phyloP scores from a whole-genome alignment of 768 basidiomycete genomes.

The Arthromyces matolae region DNA sequence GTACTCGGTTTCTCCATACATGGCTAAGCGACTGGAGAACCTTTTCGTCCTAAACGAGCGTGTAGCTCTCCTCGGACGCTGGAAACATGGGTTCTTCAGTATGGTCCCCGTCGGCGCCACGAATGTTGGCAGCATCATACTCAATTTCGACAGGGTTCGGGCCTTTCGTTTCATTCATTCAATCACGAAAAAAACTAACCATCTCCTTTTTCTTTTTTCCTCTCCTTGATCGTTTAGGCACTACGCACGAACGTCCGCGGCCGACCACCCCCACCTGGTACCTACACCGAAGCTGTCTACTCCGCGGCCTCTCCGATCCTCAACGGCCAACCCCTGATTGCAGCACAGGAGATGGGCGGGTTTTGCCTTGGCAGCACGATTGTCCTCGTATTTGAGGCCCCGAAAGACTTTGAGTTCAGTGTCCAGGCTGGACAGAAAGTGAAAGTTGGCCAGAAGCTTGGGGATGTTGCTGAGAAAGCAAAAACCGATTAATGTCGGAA shows the following conservation, averaged over 20 bases:
- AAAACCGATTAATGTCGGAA: constrained; percentile 26
- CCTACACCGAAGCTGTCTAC: constrained; percentile 92
- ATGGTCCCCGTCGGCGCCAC: constrained; percentile 99
- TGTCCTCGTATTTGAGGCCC: constrained; percentile 95
- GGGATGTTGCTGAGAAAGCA: constrained; percentile 44
- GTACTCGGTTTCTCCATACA: constrained; percentile 94
- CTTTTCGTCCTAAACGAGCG: constrained; percentile 98
- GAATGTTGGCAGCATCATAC: constrained; percentile 93
- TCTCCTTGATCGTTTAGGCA: constrained; percentile 39
- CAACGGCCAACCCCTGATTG: constrained; percentile 79
- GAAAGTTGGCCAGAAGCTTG: constrained; percentile 80
- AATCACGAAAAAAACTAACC: too few relatives aligned
- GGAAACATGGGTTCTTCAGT: constrained; percentile 93
- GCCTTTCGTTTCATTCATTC: too few relatives aligned
- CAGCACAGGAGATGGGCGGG: constrained; percentile 96
- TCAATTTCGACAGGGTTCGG: constrained; percentile 87
- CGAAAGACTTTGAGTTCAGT: constrained; percentile 72
- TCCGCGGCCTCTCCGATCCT: constrained; percentile 77
- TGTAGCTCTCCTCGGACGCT: constrained; percentile 89
- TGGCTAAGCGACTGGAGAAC: constrained; percentile 87
- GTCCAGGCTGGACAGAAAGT: constrained; percentile 80
- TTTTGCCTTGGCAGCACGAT: constrained; percentile 95
- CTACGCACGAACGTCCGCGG: constrained; percentile 88
- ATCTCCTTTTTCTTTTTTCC: background rate
- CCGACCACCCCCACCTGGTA: constrained; percentile 70